These are phyloP conservation scores for Pezicula carpinea DNA, from an alignment of 2,329 filamentous ascomycete species.

Conservation along the genomic window DNA sequence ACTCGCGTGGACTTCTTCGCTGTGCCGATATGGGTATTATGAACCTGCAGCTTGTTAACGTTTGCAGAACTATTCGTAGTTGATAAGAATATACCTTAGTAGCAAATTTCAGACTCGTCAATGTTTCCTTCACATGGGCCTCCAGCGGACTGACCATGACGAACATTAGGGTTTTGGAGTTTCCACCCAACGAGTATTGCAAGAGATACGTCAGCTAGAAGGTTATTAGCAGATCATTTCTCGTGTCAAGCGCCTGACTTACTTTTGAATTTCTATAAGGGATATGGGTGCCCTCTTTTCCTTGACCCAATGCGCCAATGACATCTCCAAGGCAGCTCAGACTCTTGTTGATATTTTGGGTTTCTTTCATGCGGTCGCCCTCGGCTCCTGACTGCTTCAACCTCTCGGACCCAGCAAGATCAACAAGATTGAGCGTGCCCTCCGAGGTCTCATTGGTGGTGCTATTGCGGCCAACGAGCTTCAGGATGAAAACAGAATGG, in stretches of 20 bases:
- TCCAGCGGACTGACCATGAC: constrained; percentile 95
- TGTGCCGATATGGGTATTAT: constrained; percentile 89
- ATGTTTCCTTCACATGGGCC: constrained; percentile 84
- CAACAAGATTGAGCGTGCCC: constrained; percentile 91
- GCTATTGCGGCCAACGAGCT: constrained; percentile 63
- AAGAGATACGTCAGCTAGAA: constrained; percentile 79
- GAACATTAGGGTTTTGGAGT: constrained; percentile 98
- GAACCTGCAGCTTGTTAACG: constrained; percentile 45
- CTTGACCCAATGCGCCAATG: constrained; percentile 84
- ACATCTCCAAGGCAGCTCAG: constrained; percentile 90
- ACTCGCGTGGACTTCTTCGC: constrained; percentile 71
- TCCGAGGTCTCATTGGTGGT: constrained; percentile 78
- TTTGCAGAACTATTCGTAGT: constrained; percentile 10
- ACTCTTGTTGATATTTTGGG: constrained; percentile 95
- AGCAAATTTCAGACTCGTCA: constrained; percentile 93
- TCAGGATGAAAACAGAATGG: constrained; percentile 94
- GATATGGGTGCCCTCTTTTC: constrained; percentile 72
- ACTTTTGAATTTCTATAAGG: constrained; percentile 95
- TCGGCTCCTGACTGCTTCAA: constrained; percentile 83
- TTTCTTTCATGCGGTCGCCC: constrained; percentile 85
- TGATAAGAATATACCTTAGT: constrained; percentile 63
- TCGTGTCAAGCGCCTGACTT: constrained; percentile 21
- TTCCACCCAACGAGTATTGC: constrained; percentile 90
- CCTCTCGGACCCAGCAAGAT: constrained; percentile 88
- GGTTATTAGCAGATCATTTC: constrained; percentile 14